These are phyloP conservation scores for Coemansia sp. DNA, from an alignment of 192 early-diverging fungal genomes.

Conservation along the genomic window DNA sequence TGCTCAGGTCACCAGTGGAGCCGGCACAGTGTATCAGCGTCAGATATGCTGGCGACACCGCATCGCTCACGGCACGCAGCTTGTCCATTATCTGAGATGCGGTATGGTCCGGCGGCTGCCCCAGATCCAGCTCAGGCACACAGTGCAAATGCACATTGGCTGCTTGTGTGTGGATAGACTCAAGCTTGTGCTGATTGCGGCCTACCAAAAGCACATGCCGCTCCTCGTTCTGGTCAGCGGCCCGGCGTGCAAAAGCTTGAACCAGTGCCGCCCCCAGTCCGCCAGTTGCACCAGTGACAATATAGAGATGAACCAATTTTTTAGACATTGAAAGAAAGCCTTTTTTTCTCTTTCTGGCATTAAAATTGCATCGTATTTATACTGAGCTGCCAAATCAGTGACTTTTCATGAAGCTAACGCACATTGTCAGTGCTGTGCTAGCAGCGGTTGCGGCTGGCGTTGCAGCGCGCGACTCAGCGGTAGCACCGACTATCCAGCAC, in stretches of 20 bases:
- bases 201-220: slow-evolving; percentile 61
- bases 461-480: slow-evolving; percentile 1
- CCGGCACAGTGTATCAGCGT: slow-evolving; percentile 78
- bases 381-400: not conserved
- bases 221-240: slow-evolving; percentile 18
- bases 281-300: slow-evolving; percentile 67
- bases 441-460: slow-evolving; percentile 8
- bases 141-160: slow-evolving; percentile 20
- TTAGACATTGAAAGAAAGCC: not conserved
- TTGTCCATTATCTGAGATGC: slow-evolving; percentile 13
- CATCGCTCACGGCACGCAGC: not conserved
- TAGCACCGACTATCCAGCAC: slow-evolving; percentile 22
- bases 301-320: slow-evolving; percentile 9
- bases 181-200: slow-evolving; percentile 42
- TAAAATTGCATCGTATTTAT: slow-evolving; percentile 2
- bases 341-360: slow-evolving; percentile 6
- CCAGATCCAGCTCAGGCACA: slow-evolving; percentile 17
- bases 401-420: not conserved
- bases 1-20: slow-evolving; percentile 65
- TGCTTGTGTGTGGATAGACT: slow-evolving; percentile 17
- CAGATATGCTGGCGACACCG: slow-evolving; percentile 6
- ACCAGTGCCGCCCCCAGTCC: slow-evolving; percentile 63
- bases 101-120: not conserved
- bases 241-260: slow-evolving; percentile 31
- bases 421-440: not conserved